phyloP scores from a whole-genome alignment of 345 rosid genomes.

The Carallia brachiata region DNA sequence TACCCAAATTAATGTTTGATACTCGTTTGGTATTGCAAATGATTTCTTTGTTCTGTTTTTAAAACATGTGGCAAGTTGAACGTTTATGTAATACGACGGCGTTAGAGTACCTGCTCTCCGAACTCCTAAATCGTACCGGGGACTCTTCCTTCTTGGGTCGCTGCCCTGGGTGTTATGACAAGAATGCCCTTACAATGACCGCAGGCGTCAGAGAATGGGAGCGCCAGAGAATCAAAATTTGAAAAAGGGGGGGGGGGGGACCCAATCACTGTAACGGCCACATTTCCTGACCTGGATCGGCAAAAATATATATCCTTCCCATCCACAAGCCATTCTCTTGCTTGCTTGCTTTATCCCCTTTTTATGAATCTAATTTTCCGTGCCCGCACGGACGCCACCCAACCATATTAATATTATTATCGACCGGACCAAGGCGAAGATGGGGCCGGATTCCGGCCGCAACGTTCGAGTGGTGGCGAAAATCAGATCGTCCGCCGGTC shows the following conservation, averaged over 20 bases:
- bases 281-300: neutral
- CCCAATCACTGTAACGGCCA: neutral
- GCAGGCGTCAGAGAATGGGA: neutral
- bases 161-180: neutral
- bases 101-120: too few relatives aligned
- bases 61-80: too few relatives aligned
- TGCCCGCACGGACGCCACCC: too few relatives aligned
- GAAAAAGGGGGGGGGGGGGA: neutral
- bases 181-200: neutral
- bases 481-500: constrained; percentile 41
- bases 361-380: too few relatives aligned
- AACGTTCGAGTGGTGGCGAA: constrained; percentile 63
- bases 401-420: too few relatives aligned
- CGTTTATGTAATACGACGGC: too few relatives aligned
- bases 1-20: too few relatives aligned
- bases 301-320: neutral
- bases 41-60: too few relatives aligned
- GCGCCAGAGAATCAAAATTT: neutral
- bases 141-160: too few relatives aligned
- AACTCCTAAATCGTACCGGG: too few relatives aligned
- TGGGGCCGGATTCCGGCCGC: constrained; percentile 5
- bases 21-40: too few relatives aligned
- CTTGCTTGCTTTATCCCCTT: too few relatives aligned
- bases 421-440: neutral
- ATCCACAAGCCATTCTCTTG: neutral